Evolutionary conservation across 805 yeast species (phyloP), one percentile per base, ranked within the genome.

Genomic region (Wickerhamomyces tratensis): DNA sequence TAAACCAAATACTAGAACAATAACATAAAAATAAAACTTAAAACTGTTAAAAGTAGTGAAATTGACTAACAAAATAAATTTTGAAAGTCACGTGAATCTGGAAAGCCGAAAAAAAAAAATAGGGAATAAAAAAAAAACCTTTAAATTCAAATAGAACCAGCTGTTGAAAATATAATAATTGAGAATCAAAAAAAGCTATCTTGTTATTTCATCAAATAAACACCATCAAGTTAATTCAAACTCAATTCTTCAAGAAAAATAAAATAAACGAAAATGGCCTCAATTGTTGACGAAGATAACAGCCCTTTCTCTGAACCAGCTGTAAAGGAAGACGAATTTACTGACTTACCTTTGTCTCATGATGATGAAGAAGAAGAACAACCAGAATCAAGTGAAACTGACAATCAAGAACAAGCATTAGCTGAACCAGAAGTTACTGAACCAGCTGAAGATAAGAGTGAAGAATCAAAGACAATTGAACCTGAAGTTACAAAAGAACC

Each of bases 271-370:
- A 12, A 11, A 9, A 31, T 31, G 34, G 13, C 34, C n/a, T 43
- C 51, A 2, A 15, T 51, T 14, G 50, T 45, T 26, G 57, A 55
- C 7, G 59, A 53, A 30, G 57, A 55, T 29, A 53, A 55, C 50
- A 53, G 52, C 37, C 57, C 59, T 2, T 46, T 48, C 27, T 46
- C 52, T 1, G 46, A 50, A n/a, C 36, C 50, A 2, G 41, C 39
- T 25, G 20, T 30, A 27, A 25, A 36, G 4, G 50, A 50, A 20
- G 58, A 55, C 36, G 57, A 46, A 12, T 56, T 56, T 46, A 54
- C 57, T 2, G 59, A 56, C 40, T 43, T 55, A 7, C 58, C 61
- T 6, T 43, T 56, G 26, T 36, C 35, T 2, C 37, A 43, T 11
- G 56, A 43, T 11, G 57, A 53, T 13, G 57, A 47, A 3, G 49